A percentile compares a stretch with the other conserved stretches of the same genome.
These are phyloP conservation scores for Clavaria fumosa DNA, from an alignment of 768 basidiomycete genomes.

Conservation along the genomic window DNA sequence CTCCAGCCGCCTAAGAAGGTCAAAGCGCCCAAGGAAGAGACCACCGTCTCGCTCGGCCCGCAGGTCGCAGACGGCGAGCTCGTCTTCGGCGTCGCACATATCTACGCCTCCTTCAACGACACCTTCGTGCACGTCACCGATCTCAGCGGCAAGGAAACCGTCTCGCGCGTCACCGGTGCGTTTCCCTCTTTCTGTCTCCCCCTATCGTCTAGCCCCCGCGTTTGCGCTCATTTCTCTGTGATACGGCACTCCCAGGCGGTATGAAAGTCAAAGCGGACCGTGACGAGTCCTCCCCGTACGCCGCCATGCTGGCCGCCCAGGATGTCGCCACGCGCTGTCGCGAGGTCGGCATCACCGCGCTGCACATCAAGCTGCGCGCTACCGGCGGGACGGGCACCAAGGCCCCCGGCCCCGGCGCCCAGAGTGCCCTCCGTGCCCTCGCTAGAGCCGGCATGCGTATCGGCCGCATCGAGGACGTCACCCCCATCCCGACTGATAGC, in stretches of 20 bases:
- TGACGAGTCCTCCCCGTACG: conserved; percentile 96
- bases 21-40: conserved; percentile 66
- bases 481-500: conserved; percentile 92
- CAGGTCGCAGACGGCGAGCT: conserved; percentile 93
- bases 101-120: conserved; percentile 99
- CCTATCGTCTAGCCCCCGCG: conserved; percentile 2
- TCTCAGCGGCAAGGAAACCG: conserved; percentile 97
- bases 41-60: conserved; percentile 83
- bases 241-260: too few relatives aligned
- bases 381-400: conserved; percentile 98
- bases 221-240: too few relatives aligned
- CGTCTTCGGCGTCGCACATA: conserved; percentile 97
- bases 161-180: conserved; percentile 92
- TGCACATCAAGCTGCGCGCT: conserved; percentile 98
- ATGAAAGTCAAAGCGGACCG: conserved; percentile 99
- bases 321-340: conserved; percentile 93
- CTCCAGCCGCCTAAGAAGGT: conserved; percentile 69
- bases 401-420: conserved; percentile 96
- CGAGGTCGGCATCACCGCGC: conserved; percentile 95
- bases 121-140: conserved; percentile 99
- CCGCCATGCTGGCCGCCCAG: conserved; percentile 97
- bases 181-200: conserved; percentile 5
- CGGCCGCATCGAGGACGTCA: conserved; percentile 96
- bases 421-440: conserved; percentile 93
- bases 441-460: conserved; percentile 98